These are phyloP conservation scores for Leccinum fibrillosum DNA, from an alignment of 768 basidiomycete genomes.

Conservation along the genomic window DNA sequence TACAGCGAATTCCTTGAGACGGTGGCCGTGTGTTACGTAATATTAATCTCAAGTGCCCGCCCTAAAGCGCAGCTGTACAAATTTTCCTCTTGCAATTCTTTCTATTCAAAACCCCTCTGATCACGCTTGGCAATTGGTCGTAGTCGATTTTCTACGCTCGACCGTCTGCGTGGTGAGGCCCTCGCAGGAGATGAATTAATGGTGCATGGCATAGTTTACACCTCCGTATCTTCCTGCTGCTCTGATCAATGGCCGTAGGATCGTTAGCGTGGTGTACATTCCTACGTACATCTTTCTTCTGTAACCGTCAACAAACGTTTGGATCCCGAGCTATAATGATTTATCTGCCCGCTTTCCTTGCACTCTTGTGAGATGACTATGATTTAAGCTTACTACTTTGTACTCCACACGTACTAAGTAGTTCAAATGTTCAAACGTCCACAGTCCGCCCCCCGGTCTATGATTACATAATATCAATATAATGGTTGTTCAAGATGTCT, in stretches of 20 bases:
- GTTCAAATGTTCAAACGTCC: too few relatives aligned
- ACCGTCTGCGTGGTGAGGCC: conserved; percentile 48
- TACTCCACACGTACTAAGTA: too few relatives aligned
- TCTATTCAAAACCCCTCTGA: conserved; percentile 33
- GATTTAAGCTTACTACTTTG: background rate
- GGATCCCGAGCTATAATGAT: background rate
- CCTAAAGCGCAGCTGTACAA: conserved; percentile 30
- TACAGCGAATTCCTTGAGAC: too few relatives aligned
- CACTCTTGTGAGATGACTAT: background rate
- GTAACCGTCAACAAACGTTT: background rate
- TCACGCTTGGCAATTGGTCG: conserved; percentile 44
- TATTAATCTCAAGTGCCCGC: conserved; percentile 23
- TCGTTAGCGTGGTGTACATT: conserved; percentile 88
- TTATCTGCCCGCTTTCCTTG: background rate
- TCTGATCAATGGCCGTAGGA: conserved; percentile 55
- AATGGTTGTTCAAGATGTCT: background rate
- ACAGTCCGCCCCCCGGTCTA: background rate
- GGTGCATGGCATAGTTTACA: conserved; percentile 84
- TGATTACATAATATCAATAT: background rate
- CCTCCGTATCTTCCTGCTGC: conserved; percentile 85
- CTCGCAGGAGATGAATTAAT: conserved; percentile 91
- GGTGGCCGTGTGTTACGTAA: background rate
- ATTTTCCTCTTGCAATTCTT: background rate
- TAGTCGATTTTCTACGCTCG: conserved; percentile 35
- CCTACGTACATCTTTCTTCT: conserved; percentile 50